phyloP scores from a whole-genome alignment of 1,284 basidiomycete genomes.

The Sporisorium exsertum region DNA sequence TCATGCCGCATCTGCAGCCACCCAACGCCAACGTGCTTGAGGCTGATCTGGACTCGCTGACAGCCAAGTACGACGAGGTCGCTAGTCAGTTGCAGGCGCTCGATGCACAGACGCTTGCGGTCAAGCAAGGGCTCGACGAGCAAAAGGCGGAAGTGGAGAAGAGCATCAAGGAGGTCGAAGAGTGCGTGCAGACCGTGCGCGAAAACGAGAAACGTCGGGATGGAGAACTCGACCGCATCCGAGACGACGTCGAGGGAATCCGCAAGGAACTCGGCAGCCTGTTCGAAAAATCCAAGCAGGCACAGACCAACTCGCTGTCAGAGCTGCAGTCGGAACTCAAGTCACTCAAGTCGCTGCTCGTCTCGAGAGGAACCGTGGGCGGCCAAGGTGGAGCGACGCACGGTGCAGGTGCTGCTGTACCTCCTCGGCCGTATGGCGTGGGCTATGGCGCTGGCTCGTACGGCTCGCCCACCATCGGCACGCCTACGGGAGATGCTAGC shows the following conservation, averaged over 20 bases:
- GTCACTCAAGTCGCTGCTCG: constrained; percentile 89
- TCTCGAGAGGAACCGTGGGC: constrained; percentile 78
- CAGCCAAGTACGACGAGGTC: constrained; percentile 92
- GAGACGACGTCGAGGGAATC: constrained; percentile 74
- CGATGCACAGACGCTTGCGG: constrained; percentile 80
- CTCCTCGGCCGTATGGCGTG: constrained; percentile 34
- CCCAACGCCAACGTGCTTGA: constrained; percentile 90
- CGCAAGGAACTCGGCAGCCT: constrained; percentile 93
- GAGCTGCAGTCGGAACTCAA: constrained; percentile 95
- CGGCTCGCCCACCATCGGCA: constrained; percentile 48
- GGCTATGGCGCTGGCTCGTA: constrained; percentile 35
- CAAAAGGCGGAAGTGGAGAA: constrained; percentile 83
- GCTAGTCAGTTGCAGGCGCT: constrained; percentile 79
- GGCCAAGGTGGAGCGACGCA: constrained; percentile 57
- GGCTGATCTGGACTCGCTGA: constrained; percentile 83
- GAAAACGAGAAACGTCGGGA: constrained; percentile 82
- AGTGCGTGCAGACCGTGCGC: constrained; percentile 80
- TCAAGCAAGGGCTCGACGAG: constrained; percentile 81
- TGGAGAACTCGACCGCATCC: constrained; percentile 89
- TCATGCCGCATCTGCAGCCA: constrained; percentile 90
- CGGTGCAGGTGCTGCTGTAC: constrained; percentile 14
- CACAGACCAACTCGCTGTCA: constrained; percentile 75
- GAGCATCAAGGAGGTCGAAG: constrained; percentile 83
- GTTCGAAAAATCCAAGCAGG: constrained; percentile 91
- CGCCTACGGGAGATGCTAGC: constrained; percentile 41